Evolutionary conservation across 495 filamentous ascomycete species (phyloP).

Genomic region (Penicillium cataractarum): DNA sequence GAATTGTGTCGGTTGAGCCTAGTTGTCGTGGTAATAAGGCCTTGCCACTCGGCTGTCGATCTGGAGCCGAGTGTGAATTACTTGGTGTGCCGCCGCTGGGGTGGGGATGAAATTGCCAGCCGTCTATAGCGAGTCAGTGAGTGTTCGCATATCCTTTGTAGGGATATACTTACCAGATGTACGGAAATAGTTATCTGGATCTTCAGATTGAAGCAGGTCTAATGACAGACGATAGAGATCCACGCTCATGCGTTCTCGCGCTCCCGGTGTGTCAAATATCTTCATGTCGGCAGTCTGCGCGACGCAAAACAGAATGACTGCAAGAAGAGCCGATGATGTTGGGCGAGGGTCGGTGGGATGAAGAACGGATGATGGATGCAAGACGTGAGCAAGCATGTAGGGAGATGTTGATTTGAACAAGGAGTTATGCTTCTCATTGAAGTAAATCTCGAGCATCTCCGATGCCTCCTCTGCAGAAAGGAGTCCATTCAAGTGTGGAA

Average conservation of each 20-base stretch:
- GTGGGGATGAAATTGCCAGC: slow-evolving; percentile 24
- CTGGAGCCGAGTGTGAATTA: slow-evolving; percentile 9
- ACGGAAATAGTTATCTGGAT: slow-evolving; percentile 31
- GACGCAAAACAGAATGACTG: slow-evolving; percentile 44
- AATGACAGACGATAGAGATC: slow-evolving; percentile 37
- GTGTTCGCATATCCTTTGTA: no score
- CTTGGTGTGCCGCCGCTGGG: slow-evolving; percentile 7
- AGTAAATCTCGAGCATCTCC: slow-evolving; percentile 55
- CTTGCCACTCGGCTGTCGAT: slow-evolving; percentile 16
- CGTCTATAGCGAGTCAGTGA: slow-evolving; percentile 12
- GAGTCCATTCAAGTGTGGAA: slow-evolving; percentile 44
- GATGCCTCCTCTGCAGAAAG: slow-evolving; percentile 48
- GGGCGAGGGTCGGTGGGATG: slow-evolving; percentile 36
- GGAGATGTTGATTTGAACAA: slow-evolving; percentile 41
- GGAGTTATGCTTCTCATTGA: slow-evolving; percentile 47
- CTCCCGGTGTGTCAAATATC: slow-evolving; percentile 30
- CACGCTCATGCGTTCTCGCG: slow-evolving; percentile 30
- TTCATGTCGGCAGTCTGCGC: slow-evolving; percentile 43
- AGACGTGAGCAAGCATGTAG: slow-evolving; percentile 43
- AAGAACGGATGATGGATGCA: slow-evolving; percentile 41
- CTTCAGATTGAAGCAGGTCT: slow-evolving; percentile 22
- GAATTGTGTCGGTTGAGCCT: slow-evolving; percentile 25
- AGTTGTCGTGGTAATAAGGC: slow-evolving; percentile 19
- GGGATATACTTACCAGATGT: slow-evolving; percentile 21
- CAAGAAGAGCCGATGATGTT: slow-evolving; percentile 38